Evolutionary conservation across 306 rosid species (phyloP).

Genomic region (Sicyos baderoa): DNA sequence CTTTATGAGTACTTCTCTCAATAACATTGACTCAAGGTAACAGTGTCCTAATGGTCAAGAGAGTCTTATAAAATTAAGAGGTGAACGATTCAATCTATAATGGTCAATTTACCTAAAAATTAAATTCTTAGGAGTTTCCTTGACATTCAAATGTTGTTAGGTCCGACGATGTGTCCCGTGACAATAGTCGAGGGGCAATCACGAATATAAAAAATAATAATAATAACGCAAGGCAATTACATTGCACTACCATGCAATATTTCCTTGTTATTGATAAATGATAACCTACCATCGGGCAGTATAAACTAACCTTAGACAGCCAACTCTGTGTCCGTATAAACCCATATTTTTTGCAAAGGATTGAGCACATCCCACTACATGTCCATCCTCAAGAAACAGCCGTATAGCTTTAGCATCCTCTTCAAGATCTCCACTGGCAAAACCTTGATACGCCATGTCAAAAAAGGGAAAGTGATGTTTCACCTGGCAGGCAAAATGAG

Average conservation of each 20-base stretch:
- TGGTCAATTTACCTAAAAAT: too few species aligned
- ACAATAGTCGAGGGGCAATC: too few species aligned
- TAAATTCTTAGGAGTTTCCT: too few species aligned
- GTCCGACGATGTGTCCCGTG: too few species aligned
- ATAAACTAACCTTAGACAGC: slow-evolving; percentile 30
- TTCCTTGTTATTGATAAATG: too few species aligned
- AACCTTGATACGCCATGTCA: slow-evolving; percentile 41
- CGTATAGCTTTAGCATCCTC: slow-evolving; percentile 30
- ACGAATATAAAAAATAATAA: too few species aligned
- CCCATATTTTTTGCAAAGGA: slow-evolving; percentile 40
- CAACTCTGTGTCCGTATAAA: slow-evolving; percentile 34
- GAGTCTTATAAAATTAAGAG: too few species aligned
- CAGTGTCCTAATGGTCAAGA: too few species aligned
- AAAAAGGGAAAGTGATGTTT: slow-evolving; percentile 37
- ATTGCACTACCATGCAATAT: neutral
- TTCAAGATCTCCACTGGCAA: slow-evolving; percentile 38
- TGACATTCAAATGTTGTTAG: too few species aligned
- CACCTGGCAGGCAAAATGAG: slow-evolving; percentile 20
- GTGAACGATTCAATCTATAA: too few species aligned
- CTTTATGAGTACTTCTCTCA: neutral
- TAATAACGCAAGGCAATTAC: neutral
- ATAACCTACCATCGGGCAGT: too few species aligned
- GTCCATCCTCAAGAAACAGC: slow-evolving; percentile 31
- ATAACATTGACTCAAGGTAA: too few species aligned
- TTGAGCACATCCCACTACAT: slow-evolving; percentile 34